Evolutionary conservation across 2,329 filamentous ascomycete genomes (phyloP).

Genomic region (Xylariales sp.): DNA sequence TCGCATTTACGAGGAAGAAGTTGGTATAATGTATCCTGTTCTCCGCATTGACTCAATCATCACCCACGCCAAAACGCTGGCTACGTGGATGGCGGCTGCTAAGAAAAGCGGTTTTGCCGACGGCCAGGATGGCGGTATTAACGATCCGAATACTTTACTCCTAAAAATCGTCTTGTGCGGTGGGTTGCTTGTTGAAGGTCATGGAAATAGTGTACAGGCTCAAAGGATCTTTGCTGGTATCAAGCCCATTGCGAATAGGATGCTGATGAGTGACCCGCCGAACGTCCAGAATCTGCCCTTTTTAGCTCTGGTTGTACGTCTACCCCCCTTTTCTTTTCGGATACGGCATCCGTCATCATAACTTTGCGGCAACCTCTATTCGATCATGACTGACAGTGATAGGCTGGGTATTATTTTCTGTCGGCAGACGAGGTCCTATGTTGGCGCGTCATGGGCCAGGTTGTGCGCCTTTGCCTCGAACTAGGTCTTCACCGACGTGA

Average conservation of each 20-base stretch:
- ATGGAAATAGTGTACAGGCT: slow-evolving; percentile 81
- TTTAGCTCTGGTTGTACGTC: slow-evolving; percentile 57
- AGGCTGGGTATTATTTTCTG: slow-evolving; percentile 81
- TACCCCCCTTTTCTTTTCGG: background rate
- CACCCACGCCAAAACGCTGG: slow-evolving; percentile 75
- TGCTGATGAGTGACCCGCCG: slow-evolving; percentile 66
- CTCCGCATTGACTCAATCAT: slow-evolving; percentile 79
- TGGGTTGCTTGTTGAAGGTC: slow-evolving; percentile 80
- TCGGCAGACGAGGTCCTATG: slow-evolving; percentile 86
- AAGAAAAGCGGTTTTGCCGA: slow-evolving; percentile 51
- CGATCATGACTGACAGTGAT: slow-evolving; percentile 36
- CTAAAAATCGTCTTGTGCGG: slow-evolving; percentile 88
- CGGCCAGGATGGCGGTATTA: slow-evolving; percentile 54
- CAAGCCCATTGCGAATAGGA: slow-evolving; percentile 75
- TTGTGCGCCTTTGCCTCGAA: slow-evolving; percentile 81
- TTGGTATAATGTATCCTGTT: slow-evolving; percentile 92
- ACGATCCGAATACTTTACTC: slow-evolving; percentile 69
- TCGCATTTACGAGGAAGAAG: slow-evolving; percentile 86
- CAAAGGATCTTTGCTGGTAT: slow-evolving; percentile 80
- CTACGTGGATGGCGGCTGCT: slow-evolving; percentile 74
- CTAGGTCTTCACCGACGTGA: slow-evolving; percentile 85
- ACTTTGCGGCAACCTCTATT: background rate
- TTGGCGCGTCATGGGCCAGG: slow-evolving; percentile 88
- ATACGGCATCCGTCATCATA: background rate
- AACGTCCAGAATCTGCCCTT: slow-evolving; percentile 62